Percentiles rank a stretch among this genome's conserved stretches.
Evolutionary conservation across 208 protist genomes (phyloP).

Genomic region (Acanthamoeba divionensis): DNA sequence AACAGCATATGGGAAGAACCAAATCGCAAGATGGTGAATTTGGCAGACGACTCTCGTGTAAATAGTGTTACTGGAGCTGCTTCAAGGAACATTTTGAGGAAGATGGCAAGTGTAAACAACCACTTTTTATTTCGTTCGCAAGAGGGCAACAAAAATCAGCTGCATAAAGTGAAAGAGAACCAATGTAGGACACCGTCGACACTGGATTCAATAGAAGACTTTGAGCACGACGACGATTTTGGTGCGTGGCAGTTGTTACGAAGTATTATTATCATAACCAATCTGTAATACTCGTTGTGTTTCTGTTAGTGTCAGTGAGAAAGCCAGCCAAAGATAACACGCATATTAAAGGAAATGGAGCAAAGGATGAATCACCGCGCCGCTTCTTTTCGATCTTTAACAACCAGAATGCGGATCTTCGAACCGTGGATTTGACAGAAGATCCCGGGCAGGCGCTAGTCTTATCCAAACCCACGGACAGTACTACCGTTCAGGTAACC

Average conservation of each 20-base stretch:
- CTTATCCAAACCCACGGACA: neutral
- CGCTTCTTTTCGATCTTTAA: constrained; percentile 24
- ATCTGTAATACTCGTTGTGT: neutral
- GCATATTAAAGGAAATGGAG: neutral
- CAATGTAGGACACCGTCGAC: neutral
- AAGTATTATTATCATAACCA: neutral
- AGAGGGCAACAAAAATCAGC: neutral
- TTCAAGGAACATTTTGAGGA: neutral
- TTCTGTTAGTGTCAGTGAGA: neutral
- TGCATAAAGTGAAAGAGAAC: neutral
- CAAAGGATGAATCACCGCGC: neutral
- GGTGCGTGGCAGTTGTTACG: neutral
- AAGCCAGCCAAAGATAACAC: neutral
- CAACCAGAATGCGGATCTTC: neutral
- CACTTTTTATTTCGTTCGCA: neutral
- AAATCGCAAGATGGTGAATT: neutral
- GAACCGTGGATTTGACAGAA: neutral
- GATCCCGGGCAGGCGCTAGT: neutral
- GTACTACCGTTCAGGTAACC: neutral
- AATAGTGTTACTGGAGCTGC: too few species aligned
- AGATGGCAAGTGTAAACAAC: neutral
- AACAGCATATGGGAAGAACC: neutral
- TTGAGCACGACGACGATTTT: neutral
- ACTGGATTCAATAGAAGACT: neutral
- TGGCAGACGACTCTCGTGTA: too few species aligned